These are phyloP conservation scores for Spergularia bocconei DNA, from an alignment of 148 eudicot genomes.

Conservation along the genomic window DNA sequence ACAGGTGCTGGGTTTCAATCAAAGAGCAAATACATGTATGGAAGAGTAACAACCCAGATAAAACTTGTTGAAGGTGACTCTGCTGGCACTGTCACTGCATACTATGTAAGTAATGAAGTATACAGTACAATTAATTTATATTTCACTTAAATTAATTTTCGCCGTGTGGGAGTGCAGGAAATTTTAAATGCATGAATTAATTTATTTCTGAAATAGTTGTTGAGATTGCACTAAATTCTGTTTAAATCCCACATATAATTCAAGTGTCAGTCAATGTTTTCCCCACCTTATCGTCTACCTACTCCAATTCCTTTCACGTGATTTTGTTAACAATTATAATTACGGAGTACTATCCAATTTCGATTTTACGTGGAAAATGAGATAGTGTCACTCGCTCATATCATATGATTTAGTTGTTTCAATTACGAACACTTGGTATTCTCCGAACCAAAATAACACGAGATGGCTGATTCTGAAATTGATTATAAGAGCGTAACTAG, in stretches of 20 bases:
- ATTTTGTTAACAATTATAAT: background rate
- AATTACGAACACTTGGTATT: too few relatives aligned
- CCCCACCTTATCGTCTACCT: background rate
- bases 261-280: background rate
- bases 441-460: too few relatives aligned
- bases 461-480: too few relatives aligned
- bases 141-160: background rate
- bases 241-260: background rate
- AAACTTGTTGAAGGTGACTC: constrained; percentile 92
- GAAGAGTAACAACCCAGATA: constrained; percentile 66
- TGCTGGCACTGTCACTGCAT: constrained; percentile 92
- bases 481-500: too few relatives aligned
- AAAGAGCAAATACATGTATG: constrained; percentile 82
- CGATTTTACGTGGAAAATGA: too few relatives aligned
- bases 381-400: too few relatives aligned
- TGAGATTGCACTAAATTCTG: background rate
- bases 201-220: background rate
- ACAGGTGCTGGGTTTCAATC: constrained; percentile 91
- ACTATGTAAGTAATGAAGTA: constrained; percentile 47
- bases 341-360: too few relatives aligned
- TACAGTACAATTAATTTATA: background rate
- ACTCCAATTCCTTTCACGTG: background rate
- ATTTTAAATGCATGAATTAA: background rate
- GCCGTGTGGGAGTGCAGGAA: background rate
- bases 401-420: too few relatives aligned